Evolutionary conservation across 345 rosid genomes (phyloP), one percentile per base, ranked within the genome.

Genomic region (Moricandia moricandioides): DNA sequence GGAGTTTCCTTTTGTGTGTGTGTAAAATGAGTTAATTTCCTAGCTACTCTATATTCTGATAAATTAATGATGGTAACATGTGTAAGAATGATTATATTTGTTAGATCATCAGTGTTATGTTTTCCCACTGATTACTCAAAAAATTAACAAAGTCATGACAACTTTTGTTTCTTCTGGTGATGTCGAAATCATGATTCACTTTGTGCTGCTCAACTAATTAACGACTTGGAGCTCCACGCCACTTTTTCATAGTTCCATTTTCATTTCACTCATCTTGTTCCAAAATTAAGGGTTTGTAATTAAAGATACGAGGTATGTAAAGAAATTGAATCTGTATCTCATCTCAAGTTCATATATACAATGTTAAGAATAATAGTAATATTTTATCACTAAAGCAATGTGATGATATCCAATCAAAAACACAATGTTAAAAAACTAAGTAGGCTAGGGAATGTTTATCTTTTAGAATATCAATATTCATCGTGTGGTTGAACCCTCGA

Each of bases 91-190:
- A 45, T 66, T 74, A 34, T 66, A 21, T 65, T 54, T 17, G 43
- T 29, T 27, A n/a, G 12, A n/a, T n/a, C n/a, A n/a, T n/a, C n/a
- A 3, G 2, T 60, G 43, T 24, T 54, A 34, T 62, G 9, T 4
- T 17, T 57, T 26, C 62, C 59, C 68, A 14, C 11, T 34, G 31
- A 57, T 39, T 40, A 65, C 57, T 13, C 49, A 13, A 74, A 73
- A 73, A 13, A 3, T 43, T 21, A 43, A 2, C 51, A 57, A 65
- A 74, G 69, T 75, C 69, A 47, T 67, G 62, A 75, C 73, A 60
- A 75, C 79, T 67, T 67, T 67, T 49, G 63, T 75, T 75, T 69
- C 73, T 75, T 62, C 63, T 10, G 1, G 27, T 69, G 14, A 21
- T 69, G 51, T 11, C 31, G 24, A 63, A 40, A 12, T 13, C 56